Evolutionary conservation across 768 basidiomycete species (phyloP), one percentile per base, ranked within the genome.

Genomic region (Termitomyces titanicus): DNA sequence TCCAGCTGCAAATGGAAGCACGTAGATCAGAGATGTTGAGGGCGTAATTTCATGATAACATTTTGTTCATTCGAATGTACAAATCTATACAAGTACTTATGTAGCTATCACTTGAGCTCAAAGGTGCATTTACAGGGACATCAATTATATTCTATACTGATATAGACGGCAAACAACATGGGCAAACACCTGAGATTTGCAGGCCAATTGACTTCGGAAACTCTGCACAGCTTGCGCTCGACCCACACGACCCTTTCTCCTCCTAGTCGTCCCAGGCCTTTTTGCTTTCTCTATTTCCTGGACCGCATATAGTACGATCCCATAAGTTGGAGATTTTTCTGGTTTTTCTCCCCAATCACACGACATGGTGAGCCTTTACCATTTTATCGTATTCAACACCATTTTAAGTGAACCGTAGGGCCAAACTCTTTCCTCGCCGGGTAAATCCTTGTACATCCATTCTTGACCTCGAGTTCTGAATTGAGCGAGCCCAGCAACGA

Each of bases 351-450:
- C 40, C 53, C 42, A 58, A 53, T 55, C 55, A 50, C 55, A 54
- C 56, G 61, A 52, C 54, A 68, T 65, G 77, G 76, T 76, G 46
- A 54, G 68, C 65, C 34, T 24, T 49, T 20, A 22, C 22, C 18
- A 29, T 39, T 52, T 38, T 55, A 47, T 59, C 53, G 29, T 37
- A 48, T 56, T 42, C 11, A 39, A 25, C 39, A 6, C 18, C 51
- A 52, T 56, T 59, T 56, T 59, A 34, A 62, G 56, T 47, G 56
- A 66, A 63, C 56, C 53, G 53, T 53, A 92, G 92, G 92, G 92
- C 69, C 92, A 94, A 84, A 92, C 88, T 4, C 84, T 94, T 45
- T 91, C 89, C 58, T 77, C 82, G 44, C 92, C 92, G 66, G 83
- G 89, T 89, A 60, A 62, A 82, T 75, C 35, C 42, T 46, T 11